Percentiles rank a stretch among this genome's conserved stretches.
Conservation (phyloP, 176 grass and related monocot species). For the Coix lacrymajobi region DNA sequence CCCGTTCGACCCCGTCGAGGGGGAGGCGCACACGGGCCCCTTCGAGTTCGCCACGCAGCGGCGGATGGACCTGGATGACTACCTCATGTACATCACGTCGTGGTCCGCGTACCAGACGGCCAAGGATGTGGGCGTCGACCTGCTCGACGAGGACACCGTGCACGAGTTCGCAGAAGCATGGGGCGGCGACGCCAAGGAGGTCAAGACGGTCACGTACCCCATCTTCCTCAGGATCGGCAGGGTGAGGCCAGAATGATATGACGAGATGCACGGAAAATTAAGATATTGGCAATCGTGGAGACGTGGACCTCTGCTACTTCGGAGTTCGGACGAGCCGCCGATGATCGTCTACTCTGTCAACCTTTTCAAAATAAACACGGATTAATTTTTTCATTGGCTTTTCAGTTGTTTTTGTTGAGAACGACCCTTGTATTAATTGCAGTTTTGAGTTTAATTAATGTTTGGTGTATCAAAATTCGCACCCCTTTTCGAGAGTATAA, state of each 20-base stretch:
- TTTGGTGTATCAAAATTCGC: too few relatives aligned
- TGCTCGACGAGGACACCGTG: constrained; percentile 47
- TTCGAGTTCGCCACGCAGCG: constrained; percentile 64
- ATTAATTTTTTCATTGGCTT: too few relatives aligned
- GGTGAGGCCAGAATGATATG: background rate
- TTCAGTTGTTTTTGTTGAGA: too few relatives aligned
- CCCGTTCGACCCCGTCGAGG: constrained; percentile 65
- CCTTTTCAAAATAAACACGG: too few relatives aligned
- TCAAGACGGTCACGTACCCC: constrained; percentile 58
- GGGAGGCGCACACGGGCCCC: constrained; percentile 49
- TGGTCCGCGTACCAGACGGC: constrained; percentile 97
- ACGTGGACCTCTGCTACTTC: too few relatives aligned
- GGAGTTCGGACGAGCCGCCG: background rate
- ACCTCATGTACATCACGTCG: constrained; percentile 69
- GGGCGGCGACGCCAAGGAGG: constrained; percentile 32
- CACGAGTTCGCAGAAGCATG: constrained; percentile 43
- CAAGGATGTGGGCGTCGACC: constrained; percentile 56
- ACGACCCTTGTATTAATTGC: too few relatives aligned
- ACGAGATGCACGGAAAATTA: background rate
- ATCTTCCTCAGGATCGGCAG: constrained; percentile 86
- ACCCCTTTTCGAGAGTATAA: too few relatives aligned
- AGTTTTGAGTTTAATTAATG: too few relatives aligned
- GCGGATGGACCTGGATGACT: constrained; percentile 48
- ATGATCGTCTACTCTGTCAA: too few relatives aligned
- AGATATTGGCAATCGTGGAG: too few relatives aligned